Conservation (phyloP, 768 basidiomycete species). For the Suillus cothurnatus region DNA sequence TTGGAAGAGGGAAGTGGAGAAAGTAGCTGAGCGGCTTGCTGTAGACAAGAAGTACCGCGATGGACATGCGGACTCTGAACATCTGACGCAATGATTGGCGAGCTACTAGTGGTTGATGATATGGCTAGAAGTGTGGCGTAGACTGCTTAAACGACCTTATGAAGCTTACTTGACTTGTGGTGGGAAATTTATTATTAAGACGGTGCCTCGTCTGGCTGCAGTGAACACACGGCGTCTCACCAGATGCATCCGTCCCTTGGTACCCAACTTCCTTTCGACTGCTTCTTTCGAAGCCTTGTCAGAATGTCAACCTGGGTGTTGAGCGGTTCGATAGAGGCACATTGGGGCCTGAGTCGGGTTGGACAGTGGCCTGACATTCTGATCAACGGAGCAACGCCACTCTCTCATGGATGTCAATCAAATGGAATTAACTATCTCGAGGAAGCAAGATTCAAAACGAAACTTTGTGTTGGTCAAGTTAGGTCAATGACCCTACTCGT, state of each 20-base stretch:
- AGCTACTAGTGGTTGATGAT: background rate
- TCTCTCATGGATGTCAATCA: slow-evolving; percentile 6
- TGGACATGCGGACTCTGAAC: slow-evolving; percentile 7
- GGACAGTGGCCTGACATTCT: background rate
- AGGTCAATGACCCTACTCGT: background rate
- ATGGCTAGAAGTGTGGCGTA: background rate
- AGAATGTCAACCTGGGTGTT: background rate
- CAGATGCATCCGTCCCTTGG: background rate
- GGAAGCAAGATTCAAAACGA: background rate
- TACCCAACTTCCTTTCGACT: background rate
- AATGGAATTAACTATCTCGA: background rate
- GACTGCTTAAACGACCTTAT: background rate
- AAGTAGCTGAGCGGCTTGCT: slow-evolving; percentile 52
- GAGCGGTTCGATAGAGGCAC: background rate
- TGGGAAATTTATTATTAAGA: slow-evolving; percentile 3
- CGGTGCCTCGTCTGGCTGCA: background rate
- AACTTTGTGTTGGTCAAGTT: background rate
- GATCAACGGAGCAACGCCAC: background rate
- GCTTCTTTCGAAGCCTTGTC: slow-evolving; percentile 1
- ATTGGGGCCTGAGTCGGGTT: background rate
- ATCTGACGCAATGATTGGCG: background rate
- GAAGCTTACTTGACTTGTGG: slow-evolving; percentile 3
- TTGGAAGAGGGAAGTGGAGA: slow-evolving; percentile 66
- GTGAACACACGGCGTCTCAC: background rate
- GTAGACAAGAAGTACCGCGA: slow-evolving; percentile 38